Conservation (phyloP, 2,329 filamentous ascomycete species). For the Pochonia chlamydosporia region DNA sequence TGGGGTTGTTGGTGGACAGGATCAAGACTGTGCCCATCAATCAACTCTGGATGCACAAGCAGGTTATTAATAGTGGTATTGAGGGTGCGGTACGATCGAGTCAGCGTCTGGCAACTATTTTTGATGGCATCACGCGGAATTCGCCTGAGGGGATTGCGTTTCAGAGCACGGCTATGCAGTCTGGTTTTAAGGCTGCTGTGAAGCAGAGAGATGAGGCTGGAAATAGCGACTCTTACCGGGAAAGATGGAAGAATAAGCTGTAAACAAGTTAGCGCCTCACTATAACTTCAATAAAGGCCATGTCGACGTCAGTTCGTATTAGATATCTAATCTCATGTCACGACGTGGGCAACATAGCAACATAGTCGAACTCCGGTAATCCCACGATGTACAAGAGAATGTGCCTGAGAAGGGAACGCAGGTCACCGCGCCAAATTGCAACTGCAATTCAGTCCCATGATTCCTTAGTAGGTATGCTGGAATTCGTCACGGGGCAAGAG, state of each 20-base stretch:
- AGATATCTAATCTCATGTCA: too few relatives aligned
- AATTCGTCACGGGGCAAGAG: too few relatives aligned
- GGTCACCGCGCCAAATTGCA: too few relatives aligned
- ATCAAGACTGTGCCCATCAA: conserved; percentile 11
- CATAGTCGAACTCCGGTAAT: too few relatives aligned
- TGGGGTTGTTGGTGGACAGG: conserved; percentile 7
- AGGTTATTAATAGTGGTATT: conserved; percentile 10
- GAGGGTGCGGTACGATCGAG: conserved; percentile 7
- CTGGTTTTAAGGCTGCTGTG: neutral
- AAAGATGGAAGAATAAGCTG: neutral
- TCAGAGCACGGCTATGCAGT: conserved; percentile 1
- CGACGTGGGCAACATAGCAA: too few relatives aligned
- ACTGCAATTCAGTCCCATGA: too few relatives aligned
- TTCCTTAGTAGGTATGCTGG: too few relatives aligned
- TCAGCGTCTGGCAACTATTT: conserved; percentile 10
- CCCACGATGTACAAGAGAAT: too few relatives aligned
- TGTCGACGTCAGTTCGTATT: too few relatives aligned
- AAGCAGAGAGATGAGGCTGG: neutral
- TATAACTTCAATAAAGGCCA: too few relatives aligned
- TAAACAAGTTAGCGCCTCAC: neutral
- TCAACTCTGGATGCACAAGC: conserved; percentile 12
- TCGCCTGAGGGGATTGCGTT: conserved; percentile 11
- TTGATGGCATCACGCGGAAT: conserved; percentile 13
- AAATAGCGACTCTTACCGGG: neutral
- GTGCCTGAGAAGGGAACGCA: too few relatives aligned